Conservation (phyloP, 257 asterid species). For the Solanum gracilifrons region DNA sequence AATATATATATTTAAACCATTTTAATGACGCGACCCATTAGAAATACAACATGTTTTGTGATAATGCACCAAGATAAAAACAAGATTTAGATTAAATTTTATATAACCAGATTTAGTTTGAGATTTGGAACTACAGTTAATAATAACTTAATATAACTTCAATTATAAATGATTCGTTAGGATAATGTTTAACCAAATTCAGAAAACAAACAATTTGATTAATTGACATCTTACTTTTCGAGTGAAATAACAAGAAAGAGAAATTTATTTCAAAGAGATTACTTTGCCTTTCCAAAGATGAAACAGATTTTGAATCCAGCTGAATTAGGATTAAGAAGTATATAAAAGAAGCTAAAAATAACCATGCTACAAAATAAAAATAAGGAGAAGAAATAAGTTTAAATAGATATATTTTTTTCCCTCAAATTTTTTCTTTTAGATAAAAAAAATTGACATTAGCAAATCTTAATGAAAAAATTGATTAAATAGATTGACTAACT, state of each 20-base stretch:
- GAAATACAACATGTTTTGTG: not conserved
- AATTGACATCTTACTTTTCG: not conserved
- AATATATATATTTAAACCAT: too few species aligned
- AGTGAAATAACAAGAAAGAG: not conserved
- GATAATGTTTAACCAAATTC: not conserved
- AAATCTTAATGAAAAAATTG: not conserved
- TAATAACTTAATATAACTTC: not conserved
- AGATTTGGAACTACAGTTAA: not conserved
- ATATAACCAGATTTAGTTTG: not conserved
- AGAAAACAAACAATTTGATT: not conserved
- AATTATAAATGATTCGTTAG: not conserved
- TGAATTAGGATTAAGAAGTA: not conserved
- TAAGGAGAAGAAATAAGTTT: not conserved
- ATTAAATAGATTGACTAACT: too few species aligned
- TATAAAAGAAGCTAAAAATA: not conserved
- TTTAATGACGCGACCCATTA: not conserved
- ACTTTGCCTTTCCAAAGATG: not conserved
- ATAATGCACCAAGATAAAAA: not conserved
- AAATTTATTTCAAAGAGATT: not conserved
- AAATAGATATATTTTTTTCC: too few species aligned
- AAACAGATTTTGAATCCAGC: not conserved
- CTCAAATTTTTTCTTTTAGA: too few species aligned
- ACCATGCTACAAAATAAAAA: not conserved
- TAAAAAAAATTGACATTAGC: not conserved
- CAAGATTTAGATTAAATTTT: not conserved